phyloP scores from a whole-genome alignment of 805 yeast genomes.

The Candida lessepsii region DNA sequence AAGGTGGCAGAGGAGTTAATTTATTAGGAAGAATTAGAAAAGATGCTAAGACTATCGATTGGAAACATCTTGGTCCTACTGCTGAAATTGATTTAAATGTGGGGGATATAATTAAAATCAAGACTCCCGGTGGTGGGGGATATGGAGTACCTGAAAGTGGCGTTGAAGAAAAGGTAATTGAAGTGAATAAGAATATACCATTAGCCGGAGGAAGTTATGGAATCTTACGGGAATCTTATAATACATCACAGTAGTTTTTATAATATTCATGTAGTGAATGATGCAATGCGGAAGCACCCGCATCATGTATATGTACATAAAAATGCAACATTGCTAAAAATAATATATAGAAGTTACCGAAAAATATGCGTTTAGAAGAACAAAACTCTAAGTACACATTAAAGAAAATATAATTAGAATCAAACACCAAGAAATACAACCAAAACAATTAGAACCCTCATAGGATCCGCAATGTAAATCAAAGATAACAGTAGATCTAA shows the following conservation, averaged over 20 bases:
- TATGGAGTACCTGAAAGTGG: slow-evolving; percentile 45
- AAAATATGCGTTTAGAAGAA: too few relatives aligned
- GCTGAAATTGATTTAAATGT: slow-evolving; percentile 57
- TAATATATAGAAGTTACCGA: too few relatives aligned
- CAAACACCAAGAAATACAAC: too few relatives aligned
- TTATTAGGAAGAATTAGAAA: slow-evolving; percentile 30
- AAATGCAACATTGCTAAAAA: too few relatives aligned
- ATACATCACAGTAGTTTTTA: slow-evolving; percentile 19
- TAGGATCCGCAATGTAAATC: too few relatives aligned
- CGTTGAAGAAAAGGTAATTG: neutral
- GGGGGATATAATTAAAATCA: slow-evolving; percentile 67
- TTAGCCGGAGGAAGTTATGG: slow-evolving; percentile 24
- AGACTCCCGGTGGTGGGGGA: slow-evolving; percentile 89
- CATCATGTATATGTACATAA: too few relatives aligned
- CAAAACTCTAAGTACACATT: too few relatives aligned
- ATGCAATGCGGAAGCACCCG: too few relatives aligned
- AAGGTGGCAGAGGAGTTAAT: slow-evolving; percentile 38
- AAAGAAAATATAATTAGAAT: too few relatives aligned
- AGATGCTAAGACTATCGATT: slow-evolving; percentile 19
- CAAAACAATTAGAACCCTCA: too few relatives aligned
- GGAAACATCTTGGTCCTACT: slow-evolving; percentile 49
- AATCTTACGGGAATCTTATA: slow-evolving; percentile 19
- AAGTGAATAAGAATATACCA: slow-evolving; percentile 4
- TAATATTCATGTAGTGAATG: neutral
- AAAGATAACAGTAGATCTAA: too few relatives aligned